Evolutionary conservation across 73 alveolate genomes (phyloP), one percentile per base, ranked within the genome.

Genomic region (Durusdinium trenchii): DNA sequence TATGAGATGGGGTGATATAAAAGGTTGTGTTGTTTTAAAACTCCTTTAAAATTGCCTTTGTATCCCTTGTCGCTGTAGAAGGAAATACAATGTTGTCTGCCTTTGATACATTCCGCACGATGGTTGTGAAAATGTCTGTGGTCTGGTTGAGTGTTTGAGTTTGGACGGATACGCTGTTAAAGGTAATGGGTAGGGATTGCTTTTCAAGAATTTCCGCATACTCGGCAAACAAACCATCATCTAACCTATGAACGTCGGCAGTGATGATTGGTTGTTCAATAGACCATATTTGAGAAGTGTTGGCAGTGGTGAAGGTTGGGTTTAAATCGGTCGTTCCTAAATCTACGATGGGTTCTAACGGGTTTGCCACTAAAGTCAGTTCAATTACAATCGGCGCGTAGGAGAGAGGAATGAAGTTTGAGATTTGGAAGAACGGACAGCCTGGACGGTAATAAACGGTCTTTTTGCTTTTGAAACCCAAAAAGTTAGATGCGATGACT

Each of bases 181-280:
- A 83, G 94, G 94, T 83, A 26, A 83, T 83, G 4, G 94, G 94
- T 50, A 83, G 16, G 32, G 94, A 83, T 83, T 83, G 94, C 94
- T 83, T 83, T 83, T 83, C 94, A 3, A 83, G 18, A 12, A 83
- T 83, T 83, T 83, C 94, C 18, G 94, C 94, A 83, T 83, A 83
- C 75, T 83, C 94, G 38, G 94, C 94, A 38, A 83, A 83, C 6
- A 83, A 35, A 0, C 94, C 94, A 35, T 83, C 94, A 9, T 83
- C 94, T 30, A 83, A 48, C 50, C 94, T 12, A n/a, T 83, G 94
- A 83, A 83, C 20, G 32, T 83, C 94, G 3, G 52, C 45, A 2
- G 94, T 83, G 38, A 83, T 83, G 52, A 83, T 50, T 9, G 94
- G 94, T 47, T 48, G 75, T 36, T 83, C 94, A 35, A 83, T 50